Base-by-base conservation (phyloP, 148 eudicot genomes). In the Heliamphora exappendiculata region DNA sequence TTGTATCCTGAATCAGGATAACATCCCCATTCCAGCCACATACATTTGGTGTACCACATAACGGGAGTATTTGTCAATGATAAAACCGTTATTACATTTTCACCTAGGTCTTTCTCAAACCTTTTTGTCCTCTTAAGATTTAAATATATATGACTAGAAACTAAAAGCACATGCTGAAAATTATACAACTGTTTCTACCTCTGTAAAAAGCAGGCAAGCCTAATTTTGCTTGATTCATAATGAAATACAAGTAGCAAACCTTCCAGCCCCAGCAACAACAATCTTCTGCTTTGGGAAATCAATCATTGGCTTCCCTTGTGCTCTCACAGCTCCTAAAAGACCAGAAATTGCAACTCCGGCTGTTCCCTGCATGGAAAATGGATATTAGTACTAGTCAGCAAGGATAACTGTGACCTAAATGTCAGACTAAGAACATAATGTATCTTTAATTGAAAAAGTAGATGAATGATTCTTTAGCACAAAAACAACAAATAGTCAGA, bases 271-370 rank as follows among this genome's bases (percentile, higher is more conserved):
- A 45, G 98, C 98, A 82, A 94, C 98, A 78, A 94, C 97, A 83
- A 94, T 94, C 82, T 88, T 94, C 85, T 86, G 91, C 78, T 91
- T 94, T 81, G 98, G 97, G 75, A 94, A 94, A 88, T 94, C 97
- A 64, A 94, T 92, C 96, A 94, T 86, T 79, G 92, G 92, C 78
- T 87, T 89, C 75, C 98, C 97, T 83, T 94, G 98, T 72, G 98
- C 97, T 77, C 98, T 90, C 24, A 94, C 98, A 81, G 98, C 98
- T 81, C 98, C 98, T 78, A 94, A 79, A 70, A 94, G 92, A 81
- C 98, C 98, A 86, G 97, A 97, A 85, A 94, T 82, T 73, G 98
- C 98, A 86, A 94, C 98, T 74, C 98, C 98, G 51, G 98, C 98
- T n/a, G 98, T 94, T 78, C 96, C 98, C 96, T 94, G 87, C 70